These are phyloP conservation scores for Sphaerulina populicola DNA, from an alignment of 2,329 filamentous ascomycete genomes.

Conservation along the genomic window DNA sequence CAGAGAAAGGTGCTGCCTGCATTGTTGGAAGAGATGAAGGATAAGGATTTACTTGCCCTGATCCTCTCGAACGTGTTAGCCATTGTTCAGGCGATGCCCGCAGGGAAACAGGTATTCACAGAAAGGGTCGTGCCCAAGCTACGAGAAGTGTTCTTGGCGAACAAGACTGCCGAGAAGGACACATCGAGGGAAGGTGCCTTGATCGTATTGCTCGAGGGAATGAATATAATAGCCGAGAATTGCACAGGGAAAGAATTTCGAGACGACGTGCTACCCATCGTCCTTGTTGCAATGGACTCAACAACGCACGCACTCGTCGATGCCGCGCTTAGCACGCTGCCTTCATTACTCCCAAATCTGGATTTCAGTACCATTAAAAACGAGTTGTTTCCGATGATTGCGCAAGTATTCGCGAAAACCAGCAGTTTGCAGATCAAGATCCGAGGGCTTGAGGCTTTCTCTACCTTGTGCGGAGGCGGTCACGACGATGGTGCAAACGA, in stretches of 20 bases:
- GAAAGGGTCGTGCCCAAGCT: slow-evolving; percentile 80
- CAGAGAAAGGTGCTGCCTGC: slow-evolving; percentile 90
- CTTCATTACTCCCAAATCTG: slow-evolving; percentile 72
- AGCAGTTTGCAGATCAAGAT: slow-evolving; percentile 93
- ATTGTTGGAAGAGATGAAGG: slow-evolving; percentile 86
- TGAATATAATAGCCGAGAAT: slow-evolving; percentile 66
- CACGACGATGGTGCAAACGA: slow-evolving; percentile 46
- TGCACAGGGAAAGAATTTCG: slow-evolving; percentile 90
- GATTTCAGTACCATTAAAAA: slow-evolving; percentile 97
- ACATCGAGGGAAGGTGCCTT: slow-evolving; percentile 77
- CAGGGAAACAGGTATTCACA: slow-evolving; percentile 67
- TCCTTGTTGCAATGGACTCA: slow-evolving; percentile 76
- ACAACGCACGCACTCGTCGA: slow-evolving; percentile 84
- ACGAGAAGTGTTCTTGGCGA: slow-evolving; percentile 69
- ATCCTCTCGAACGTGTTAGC: slow-evolving; percentile 90
- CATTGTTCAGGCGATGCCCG: slow-evolving; percentile 70
- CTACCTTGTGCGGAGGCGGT: slow-evolving; percentile 73
- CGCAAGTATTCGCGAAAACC: slow-evolving; percentile 82
- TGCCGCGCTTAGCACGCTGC: slow-evolving; percentile 68
- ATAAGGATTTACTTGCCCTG: slow-evolving; percentile 72
- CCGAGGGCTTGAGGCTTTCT: slow-evolving; percentile 80
- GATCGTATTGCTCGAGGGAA: slow-evolving; percentile 82
- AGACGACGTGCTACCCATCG: slow-evolving; percentile 83
- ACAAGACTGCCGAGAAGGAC: slow-evolving; percentile 61
- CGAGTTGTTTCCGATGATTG: slow-evolving; percentile 88